Percentiles rank a stretch among this genome's conserved stretches.
These are phyloP conservation scores for Thalassiosira hispida DNA, from an alignment of 352 stramenopile genomes.

Conservation along the genomic window DNA sequence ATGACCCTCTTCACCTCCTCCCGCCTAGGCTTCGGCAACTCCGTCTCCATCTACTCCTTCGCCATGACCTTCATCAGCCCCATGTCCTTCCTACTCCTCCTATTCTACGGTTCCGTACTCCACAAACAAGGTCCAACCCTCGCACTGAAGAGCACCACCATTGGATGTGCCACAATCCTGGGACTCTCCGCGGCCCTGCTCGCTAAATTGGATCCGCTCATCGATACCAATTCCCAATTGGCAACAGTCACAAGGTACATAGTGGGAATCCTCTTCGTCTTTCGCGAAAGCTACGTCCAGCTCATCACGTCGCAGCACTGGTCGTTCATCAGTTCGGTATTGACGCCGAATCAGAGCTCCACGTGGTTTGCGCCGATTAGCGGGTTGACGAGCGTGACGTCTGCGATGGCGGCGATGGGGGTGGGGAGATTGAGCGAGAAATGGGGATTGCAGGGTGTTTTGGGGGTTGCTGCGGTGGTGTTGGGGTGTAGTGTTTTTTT, in stretches of 20 bases:
- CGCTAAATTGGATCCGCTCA: slow-evolving; percentile 16
- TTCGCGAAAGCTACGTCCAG: slow-evolving; percentile 79
- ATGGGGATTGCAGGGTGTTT: slow-evolving; percentile 57
- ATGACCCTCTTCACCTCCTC: slow-evolving; percentile 78
- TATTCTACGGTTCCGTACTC: slow-evolving; percentile 63
- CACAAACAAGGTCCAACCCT: slow-evolving; percentile 56
- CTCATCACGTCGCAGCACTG: slow-evolving; percentile 78
- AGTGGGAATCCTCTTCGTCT: slow-evolving; percentile 69
- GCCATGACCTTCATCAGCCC: slow-evolving; percentile 79
- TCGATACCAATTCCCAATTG: not conserved
- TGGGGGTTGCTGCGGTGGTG: slow-evolving; percentile 58
- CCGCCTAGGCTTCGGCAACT: slow-evolving; percentile 62
- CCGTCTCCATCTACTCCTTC: slow-evolving; percentile 67
- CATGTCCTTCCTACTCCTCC: slow-evolving; percentile 59
- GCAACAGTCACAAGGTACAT: slow-evolving; percentile 48
- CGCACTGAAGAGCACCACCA: slow-evolving; percentile 60
- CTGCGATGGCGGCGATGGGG: slow-evolving; percentile 54
- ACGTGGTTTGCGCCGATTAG: slow-evolving; percentile 80
- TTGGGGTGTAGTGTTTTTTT: slow-evolving; percentile 63
- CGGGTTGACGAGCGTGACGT: slow-evolving; percentile 73
- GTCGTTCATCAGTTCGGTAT: slow-evolving; percentile 76
- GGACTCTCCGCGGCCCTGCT: slow-evolving; percentile 12
- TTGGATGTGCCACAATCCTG: slow-evolving; percentile 38
- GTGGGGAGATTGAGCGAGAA: slow-evolving; percentile 55
- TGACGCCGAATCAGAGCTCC: slow-evolving; percentile 70